Evolutionary conservation across 768 basidiomycete genomes (phyloP).

Genomic region (Boletus edulis): DNA sequence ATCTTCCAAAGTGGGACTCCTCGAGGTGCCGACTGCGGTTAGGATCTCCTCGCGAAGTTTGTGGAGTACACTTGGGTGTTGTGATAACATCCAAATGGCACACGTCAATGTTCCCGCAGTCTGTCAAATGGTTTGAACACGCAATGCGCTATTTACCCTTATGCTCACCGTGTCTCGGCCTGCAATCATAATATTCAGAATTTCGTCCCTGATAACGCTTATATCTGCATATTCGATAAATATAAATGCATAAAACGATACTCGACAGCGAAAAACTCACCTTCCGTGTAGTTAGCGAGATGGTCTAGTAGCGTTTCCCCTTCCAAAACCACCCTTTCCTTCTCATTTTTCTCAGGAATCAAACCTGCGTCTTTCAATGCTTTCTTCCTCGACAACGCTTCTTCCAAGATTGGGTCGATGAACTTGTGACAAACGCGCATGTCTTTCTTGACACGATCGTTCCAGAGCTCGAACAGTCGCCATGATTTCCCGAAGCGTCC

Average conservation of each 20-base stretch:
- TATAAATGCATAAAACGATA: neutral
- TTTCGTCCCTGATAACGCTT: conserved; percentile 34
- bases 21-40: conserved; percentile 24
- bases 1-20: conserved; percentile 30
- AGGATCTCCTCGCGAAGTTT: conserved; percentile 34
- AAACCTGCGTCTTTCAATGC: conserved; percentile 22
- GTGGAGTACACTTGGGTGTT: conserved; percentile 28
- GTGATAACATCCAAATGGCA: conserved; percentile 25
- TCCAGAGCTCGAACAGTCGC: conserved; percentile 53
- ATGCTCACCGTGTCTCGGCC: conserved; percentile 33
- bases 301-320: conserved; percentile 31
- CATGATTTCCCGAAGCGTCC: conserved; percentile 42
- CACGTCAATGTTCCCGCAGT: conserved; percentile 32
- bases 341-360: conserved; percentile 3
- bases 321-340: conserved; percentile 12
- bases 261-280: conserved; percentile 1
- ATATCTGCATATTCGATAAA: conserved; percentile 21
- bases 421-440: conserved; percentile 50
- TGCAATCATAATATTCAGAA: conserved; percentile 37
- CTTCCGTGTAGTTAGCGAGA: conserved; percentile 30
- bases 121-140: conserved; percentile 10
- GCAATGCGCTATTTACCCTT: neutral
- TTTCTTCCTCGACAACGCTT: conserved; percentile 42
- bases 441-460: conserved; percentile 42
- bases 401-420: conserved; percentile 50